Evolutionary conservation across 1,284 basidiomycete genomes (phyloP).

Genomic region (Cutaneotrichosporon sp.): DNA sequence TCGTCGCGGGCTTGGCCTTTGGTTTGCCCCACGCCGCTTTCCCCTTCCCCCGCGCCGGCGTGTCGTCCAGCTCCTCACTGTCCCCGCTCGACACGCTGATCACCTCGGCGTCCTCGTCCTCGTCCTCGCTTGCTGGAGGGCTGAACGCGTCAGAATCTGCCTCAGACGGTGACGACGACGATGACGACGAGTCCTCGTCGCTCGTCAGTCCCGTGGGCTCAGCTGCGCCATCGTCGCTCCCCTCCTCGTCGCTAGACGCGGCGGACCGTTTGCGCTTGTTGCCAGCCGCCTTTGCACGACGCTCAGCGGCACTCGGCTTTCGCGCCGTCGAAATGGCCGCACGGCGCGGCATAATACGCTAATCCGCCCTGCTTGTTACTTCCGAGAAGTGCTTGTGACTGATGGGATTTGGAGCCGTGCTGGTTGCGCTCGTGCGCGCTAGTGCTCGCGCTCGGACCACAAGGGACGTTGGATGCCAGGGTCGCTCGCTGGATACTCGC

Average conservation of each 20-base stretch:
- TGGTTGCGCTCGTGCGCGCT: too few species aligned
- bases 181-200: conserved; percentile 15
- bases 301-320: not conserved
- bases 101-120: conserved; percentile 23
- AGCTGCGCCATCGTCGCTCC: conserved; percentile 10
- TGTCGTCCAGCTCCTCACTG: conserved; percentile 31
- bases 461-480: too few species aligned
- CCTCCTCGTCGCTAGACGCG: too few species aligned
- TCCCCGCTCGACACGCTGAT: conserved; percentile 19
- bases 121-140: conserved; percentile 20
- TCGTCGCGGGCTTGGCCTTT: conserved; percentile 7
- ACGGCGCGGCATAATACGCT: not conserved
- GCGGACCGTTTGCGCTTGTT: not conserved
- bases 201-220: conserved; percentile 39
- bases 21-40: not conserved
- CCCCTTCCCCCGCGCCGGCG: conserved; percentile 7
- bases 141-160: conserved; percentile 19
- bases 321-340: not conserved
- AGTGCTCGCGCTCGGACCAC: too few species aligned
- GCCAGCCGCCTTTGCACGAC: not conserved
- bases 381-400: too few species aligned
- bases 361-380: too few species aligned
- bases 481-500: too few species aligned
- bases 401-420: too few species aligned
- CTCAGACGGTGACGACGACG: conserved; percentile 15